phyloP scores from a whole-genome alignment of 2,329 filamentous ascomycete species.

The Hymenoscyphus linearis region DNA sequence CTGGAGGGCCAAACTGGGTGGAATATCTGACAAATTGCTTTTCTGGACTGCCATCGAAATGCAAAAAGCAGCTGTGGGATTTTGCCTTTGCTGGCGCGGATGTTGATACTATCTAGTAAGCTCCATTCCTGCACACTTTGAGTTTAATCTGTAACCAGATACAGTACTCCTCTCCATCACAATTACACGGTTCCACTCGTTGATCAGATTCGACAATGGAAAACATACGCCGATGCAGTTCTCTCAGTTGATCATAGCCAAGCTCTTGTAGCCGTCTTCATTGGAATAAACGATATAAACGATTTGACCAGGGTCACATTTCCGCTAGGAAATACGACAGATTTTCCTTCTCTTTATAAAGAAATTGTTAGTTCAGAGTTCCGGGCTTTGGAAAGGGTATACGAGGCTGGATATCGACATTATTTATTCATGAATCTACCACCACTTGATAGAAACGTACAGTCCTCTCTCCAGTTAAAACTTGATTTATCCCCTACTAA shows the following conservation, averaged over 20 bases:
- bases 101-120: constrained; percentile 38
- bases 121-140: not conserved
- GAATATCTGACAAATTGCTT: constrained; percentile 48
- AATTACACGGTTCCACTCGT: constrained; percentile 44
- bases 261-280: constrained; percentile 47
- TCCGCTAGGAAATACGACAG: constrained; percentile 31
- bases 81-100: constrained; percentile 52
- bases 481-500: not conserved
- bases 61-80: constrained; percentile 47
- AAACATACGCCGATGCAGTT: constrained; percentile 34
- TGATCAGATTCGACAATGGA: constrained; percentile 46
- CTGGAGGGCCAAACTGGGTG: constrained; percentile 50
- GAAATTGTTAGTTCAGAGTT: constrained; percentile 39
- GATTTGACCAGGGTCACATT: constrained; percentile 41
- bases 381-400: constrained; percentile 36
- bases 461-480: not conserved
- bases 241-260: constrained; percentile 30
- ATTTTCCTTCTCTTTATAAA: constrained; percentile 42
- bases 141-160: fast-evolving
- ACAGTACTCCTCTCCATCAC: constrained; percentile 44
- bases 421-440: constrained; percentile 48
- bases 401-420: constrained; percentile 39
- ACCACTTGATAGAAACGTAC: constrained; percentile 41
- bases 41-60: constrained; percentile 40
- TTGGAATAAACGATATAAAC: constrained; percentile 52